Evolutionary conservation across 352 stramenopile genomes (phyloP).

Genomic region (Phytophthora syringae): DNA sequence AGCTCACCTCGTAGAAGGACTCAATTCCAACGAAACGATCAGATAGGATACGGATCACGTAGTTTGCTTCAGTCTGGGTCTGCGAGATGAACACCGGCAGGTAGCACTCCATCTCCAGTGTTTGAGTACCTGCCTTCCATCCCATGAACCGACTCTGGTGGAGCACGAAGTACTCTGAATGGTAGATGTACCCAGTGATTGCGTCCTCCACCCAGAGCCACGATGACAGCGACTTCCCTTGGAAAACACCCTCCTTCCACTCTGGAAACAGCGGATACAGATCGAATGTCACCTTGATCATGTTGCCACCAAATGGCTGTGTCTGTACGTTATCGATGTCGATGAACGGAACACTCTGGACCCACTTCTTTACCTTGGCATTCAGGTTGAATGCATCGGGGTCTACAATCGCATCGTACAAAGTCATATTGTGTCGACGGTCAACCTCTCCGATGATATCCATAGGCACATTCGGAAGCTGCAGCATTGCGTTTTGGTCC

Average conservation of each 20-base stretch:
- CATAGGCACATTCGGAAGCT: conserved; percentile 91
- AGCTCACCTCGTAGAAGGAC: conserved; percentile 78
- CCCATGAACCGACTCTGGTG: conserved; percentile 77
- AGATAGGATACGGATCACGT: conserved; percentile 95
- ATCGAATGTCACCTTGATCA: conserved; percentile 93
- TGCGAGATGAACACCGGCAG: conserved; percentile 96
- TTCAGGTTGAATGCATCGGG: conserved; percentile 48
- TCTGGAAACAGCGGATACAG: conserved; percentile 70
- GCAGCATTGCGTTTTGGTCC: conserved; percentile 94
- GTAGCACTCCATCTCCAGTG: conserved; percentile 93
- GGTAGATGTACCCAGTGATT: conserved; percentile 92
- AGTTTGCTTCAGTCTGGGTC: conserved; percentile 85
- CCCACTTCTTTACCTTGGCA: conserved; percentile 75
- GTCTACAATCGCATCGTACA: conserved; percentile 64
- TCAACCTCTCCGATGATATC: conserved; percentile 92
- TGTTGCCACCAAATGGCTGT: conserved; percentile 96
- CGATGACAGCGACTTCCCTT: conserved; percentile 78
- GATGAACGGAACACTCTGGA: conserved; percentile 69
- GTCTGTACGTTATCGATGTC: conserved; percentile 78
- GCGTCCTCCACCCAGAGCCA: conserved; percentile 99
- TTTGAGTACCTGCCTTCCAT: conserved; percentile 69
- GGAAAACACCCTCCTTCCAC: conserved; percentile 70
- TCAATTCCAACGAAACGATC: conserved; percentile 98
- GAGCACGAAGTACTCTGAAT: conserved; percentile 92
- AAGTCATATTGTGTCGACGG: conserved; percentile 58